Conservation (phyloP, 2,329 filamentous ascomycete species). For the Fusarium equiseti region DNA sequence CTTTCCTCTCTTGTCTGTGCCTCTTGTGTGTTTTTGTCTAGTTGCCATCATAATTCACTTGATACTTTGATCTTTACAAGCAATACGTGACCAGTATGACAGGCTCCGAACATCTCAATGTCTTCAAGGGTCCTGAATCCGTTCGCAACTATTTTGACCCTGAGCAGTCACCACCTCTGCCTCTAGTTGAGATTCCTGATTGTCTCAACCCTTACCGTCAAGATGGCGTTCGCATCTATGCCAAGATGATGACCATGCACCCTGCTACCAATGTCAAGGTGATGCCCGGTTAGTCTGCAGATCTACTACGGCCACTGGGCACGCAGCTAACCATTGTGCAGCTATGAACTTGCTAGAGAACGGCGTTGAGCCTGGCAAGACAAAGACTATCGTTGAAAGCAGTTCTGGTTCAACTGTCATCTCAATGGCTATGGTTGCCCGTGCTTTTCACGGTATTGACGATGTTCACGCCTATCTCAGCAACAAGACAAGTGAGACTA, state of each 20-base stretch:
- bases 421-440: conserved; percentile 61
- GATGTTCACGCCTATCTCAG: conserved; percentile 59
- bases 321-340: conserved; percentile 29
- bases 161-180: conserved; percentile 66
- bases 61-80: conserved; percentile 6
- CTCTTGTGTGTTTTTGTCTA: background rate
- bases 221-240: conserved; percentile 72
- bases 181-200: conserved; percentile 69
- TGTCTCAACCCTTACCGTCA: conserved; percentile 66
- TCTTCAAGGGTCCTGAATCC: conserved; percentile 67
- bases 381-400: conserved; percentile 68
- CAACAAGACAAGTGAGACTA: conserved; percentile 59
- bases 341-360: conserved; percentile 63
- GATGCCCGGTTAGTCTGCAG: conserved; percentile 61
- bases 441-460: conserved; percentile 54
- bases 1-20: background rate
- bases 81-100: conserved; percentile 43
- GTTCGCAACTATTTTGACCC: conserved; percentile 70
- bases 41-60: background rate
- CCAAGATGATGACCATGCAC: conserved; percentile 73
- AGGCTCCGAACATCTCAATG: conserved; percentile 56
- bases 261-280: conserved; percentile 73
- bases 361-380: conserved; percentile 57
- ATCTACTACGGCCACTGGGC: background rate
- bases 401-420: conserved; percentile 73